Evolutionary conservation across 2,329 filamentous ascomycete genomes (phyloP).

Genomic region (Paracamarosporium sp.): DNA sequence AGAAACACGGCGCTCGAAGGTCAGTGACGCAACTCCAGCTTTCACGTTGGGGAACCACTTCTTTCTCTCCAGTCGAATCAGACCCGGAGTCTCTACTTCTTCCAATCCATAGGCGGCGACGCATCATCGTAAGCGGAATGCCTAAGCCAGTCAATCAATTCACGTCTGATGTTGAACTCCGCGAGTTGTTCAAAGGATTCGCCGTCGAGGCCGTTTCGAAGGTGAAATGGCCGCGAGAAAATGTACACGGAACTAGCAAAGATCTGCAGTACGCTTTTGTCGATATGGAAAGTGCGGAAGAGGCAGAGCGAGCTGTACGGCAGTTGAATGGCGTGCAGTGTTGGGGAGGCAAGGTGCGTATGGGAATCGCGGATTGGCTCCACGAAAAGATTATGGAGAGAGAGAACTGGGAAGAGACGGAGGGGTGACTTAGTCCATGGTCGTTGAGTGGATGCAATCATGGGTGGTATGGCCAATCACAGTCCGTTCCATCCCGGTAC

Average conservation of each 20-base stretch:
- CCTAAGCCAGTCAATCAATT: conserved; percentile 52
- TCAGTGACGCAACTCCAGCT: background rate
- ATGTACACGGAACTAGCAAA: conserved; percentile 8
- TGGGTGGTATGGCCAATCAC: background rate
- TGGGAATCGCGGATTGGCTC: background rate
- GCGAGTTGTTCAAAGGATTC: conserved; percentile 53
- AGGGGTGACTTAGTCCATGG: background rate
- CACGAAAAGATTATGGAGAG: background rate
- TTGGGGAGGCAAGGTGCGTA: background rate
- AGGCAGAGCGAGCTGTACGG: conserved; percentile 27
- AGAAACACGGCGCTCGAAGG: conserved; percentile 1
- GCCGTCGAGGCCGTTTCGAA: conserved; percentile 57
- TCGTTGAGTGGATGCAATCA: background rate
- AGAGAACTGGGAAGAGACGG: background rate
- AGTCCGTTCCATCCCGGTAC: conserved; percentile 21
- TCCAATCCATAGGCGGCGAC: conserved; percentile 45
- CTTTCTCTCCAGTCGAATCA: background rate
- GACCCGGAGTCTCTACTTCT: background rate
- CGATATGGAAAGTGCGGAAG: conserved; percentile 28
- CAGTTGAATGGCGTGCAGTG: conserved; percentile 23
- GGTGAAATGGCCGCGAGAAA: conserved; percentile 35
- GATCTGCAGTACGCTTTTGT: conserved; percentile 39
- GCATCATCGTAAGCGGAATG: conserved; percentile 57
- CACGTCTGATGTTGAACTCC: conserved; percentile 51
- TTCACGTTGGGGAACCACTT: background rate